phyloP scores from a whole-genome alignment of 2,329 filamentous ascomycete species.

The Xylariaceae sp. region DNA sequence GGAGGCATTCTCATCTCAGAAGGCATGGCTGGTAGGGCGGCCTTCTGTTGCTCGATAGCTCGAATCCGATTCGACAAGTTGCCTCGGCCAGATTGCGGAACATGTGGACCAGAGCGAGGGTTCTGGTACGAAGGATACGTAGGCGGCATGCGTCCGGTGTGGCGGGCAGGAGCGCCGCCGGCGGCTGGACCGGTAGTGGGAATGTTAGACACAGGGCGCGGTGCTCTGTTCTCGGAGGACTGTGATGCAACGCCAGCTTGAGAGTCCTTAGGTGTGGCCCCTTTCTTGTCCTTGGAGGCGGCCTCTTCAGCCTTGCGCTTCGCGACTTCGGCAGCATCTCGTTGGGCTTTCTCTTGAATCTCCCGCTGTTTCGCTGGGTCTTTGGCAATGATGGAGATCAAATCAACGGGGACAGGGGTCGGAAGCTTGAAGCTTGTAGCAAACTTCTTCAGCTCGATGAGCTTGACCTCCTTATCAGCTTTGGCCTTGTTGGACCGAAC shows the following conservation, averaged over 20 bases:
- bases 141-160: conserved; percentile 46
- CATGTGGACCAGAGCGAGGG: conserved; percentile 41
- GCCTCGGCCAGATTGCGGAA: conserved; percentile 37
- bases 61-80: conserved; percentile 48
- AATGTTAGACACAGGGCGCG: conserved; percentile 10
- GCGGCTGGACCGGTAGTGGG: conserved; percentile 25
- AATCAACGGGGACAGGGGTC: conserved; percentile 84
- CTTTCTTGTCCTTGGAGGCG: conserved; percentile 49
- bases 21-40: conserved; percentile 37
- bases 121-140: conserved; percentile 44
- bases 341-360: conserved; percentile 83
- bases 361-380: conserved; percentile 91
- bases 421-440: conserved; percentile 90
- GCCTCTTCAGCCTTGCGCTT: conserved; percentile 39
- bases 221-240: conserved; percentile 19
- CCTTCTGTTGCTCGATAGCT: conserved; percentile 43
- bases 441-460: conserved; percentile 95
- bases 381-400: conserved; percentile 94
- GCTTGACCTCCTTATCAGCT: conserved; percentile 82
- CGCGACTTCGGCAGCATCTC: conserved; percentile 63
- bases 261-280: conserved; percentile 43
- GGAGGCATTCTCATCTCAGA: conserved; percentile 68
- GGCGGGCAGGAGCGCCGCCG: conserved; percentile 19
- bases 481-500: conserved; percentile 54
- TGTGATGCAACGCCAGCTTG: conserved; percentile 30